Percentiles rank a stretch among this genome's conserved stretches.
These are phyloP conservation scores for Rhynchosporium secalis DNA, from an alignment of 2,329 filamentous ascomycete genomes.

Conservation along the genomic window DNA sequence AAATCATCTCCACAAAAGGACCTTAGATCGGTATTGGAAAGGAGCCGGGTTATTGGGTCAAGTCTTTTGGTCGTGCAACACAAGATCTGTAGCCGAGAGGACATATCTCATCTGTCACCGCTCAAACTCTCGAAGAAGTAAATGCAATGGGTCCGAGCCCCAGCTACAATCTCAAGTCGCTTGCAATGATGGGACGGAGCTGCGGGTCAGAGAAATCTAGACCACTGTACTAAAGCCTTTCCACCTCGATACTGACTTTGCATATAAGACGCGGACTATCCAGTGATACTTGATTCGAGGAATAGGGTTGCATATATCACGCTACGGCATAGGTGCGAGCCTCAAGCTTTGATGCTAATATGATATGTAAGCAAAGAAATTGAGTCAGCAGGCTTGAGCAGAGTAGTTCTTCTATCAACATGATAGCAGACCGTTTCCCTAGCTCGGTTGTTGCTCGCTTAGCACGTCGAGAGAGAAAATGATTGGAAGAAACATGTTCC, in stretches of 20 bases:
- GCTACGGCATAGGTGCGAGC: slow-evolving; percentile 5
- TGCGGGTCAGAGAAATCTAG: neutral
- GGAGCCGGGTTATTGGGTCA: neutral
- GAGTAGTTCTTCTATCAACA: neutral
- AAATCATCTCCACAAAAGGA: slow-evolving; percentile 9
- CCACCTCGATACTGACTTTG: neutral
- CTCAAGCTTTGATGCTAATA: neutral
- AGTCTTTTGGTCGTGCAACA: neutral
- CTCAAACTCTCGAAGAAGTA: neutral
- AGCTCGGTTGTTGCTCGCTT: neutral
- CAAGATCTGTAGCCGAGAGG: neutral
- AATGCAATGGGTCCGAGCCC: slow-evolving; percentile 3
- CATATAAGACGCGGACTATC: neutral
- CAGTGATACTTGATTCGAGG: neutral
- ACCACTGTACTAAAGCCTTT: neutral
- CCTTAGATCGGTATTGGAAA: neutral
- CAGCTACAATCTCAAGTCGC: neutral
- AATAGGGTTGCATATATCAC: slow-evolving; percentile 11
- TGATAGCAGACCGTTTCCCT: neutral
- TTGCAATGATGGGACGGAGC: neutral
- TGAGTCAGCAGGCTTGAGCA: slow-evolving; percentile 5
- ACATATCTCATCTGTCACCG: slow-evolving; percentile 1
- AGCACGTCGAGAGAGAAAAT: neutral
- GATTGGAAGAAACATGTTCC: slow-evolving; percentile 14
- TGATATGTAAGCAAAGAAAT: slow-evolving; percentile 3